A percentile compares a stretch with the other conserved stretches of the same genome.
These are phyloP conservation scores for Globisporangium emineosum DNA, from an alignment of 352 stramenopile species.

Conservation along the genomic window DNA sequence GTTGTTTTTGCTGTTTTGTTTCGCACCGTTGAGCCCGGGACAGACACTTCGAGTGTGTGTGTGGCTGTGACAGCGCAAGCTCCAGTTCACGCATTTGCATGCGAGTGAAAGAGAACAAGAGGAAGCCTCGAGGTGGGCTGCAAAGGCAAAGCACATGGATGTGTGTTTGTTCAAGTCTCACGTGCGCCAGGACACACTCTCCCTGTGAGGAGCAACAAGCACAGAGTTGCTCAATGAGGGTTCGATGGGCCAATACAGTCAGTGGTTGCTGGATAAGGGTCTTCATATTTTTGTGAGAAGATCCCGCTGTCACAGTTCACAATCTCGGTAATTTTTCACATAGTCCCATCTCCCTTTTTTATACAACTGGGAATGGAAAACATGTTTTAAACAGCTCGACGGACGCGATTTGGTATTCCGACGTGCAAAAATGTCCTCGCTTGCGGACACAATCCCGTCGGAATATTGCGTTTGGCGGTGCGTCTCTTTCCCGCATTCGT, in stretches of 20 bases:
- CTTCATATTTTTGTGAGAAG: background rate
- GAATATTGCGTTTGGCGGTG: background rate
- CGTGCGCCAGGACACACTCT: too few species aligned
- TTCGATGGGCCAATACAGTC: too few species aligned
- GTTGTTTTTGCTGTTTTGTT: background rate
- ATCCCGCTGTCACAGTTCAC: background rate
- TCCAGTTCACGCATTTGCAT: too few species aligned
- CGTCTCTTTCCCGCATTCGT: too few species aligned
- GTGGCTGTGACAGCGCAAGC: too few species aligned
- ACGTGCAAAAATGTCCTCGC: background rate
- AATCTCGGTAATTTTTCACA: conserved; percentile 3
- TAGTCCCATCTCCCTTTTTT: background rate
- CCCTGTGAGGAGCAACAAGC: too few species aligned
- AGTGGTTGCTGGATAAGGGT: background rate
- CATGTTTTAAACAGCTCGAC: background rate
- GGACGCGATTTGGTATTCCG: background rate
- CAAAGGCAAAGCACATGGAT: too few species aligned
- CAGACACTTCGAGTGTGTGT: too few species aligned
- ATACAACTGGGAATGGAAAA: background rate
- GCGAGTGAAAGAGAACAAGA: too few species aligned
- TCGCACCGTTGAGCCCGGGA: background rate
- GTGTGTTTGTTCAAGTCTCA: too few species aligned
- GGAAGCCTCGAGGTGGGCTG: too few species aligned
- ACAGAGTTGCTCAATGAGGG: too few species aligned
- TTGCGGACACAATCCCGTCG: background rate